These are phyloP conservation scores for Agrocybe praecox DNA, from an alignment of 768 basidiomycete genomes.

Conservation along the genomic window DNA sequence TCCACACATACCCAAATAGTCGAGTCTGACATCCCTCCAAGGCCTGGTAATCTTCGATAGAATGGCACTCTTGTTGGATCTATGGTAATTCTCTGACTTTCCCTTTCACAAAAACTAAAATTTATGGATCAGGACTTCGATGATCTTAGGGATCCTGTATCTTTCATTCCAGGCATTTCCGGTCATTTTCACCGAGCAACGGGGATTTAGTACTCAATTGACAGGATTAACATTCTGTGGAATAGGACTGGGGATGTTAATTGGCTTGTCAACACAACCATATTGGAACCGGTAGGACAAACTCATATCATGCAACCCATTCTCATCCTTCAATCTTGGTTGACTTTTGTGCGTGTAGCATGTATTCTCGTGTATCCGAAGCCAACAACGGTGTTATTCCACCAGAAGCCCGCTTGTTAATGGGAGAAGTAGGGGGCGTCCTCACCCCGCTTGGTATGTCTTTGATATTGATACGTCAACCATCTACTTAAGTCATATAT, in stretches of 20 bases:
- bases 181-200: constrained; percentile 49
- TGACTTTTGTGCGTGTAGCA: constrained; percentile 21
- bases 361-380: constrained; percentile 35
- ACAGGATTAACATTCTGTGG: constrained; percentile 64
- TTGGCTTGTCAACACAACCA: constrained; percentile 55
- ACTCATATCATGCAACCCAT: constrained; percentile 7
- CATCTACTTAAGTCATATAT: constrained; percentile 32
- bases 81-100: constrained; percentile 54
- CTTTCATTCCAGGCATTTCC: constrained; percentile 65
- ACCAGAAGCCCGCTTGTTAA: constrained; percentile 64
- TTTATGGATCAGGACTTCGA: constrained; percentile 48
- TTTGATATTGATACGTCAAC: constrained; percentile 52
- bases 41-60: constrained; percentile 66
- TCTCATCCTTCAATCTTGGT: too few species aligned
- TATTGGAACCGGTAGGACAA: constrained; percentile 52
- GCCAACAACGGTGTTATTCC: constrained; percentile 52
- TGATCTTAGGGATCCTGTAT: constrained; percentile 64
- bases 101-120: constrained; percentile 28
- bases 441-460: constrained; percentile 58
- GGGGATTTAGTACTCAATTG: constrained; percentile 50
- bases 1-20: too few species aligned
- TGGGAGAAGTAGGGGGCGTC: constrained; percentile 70
- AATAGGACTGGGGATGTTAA: constrained; percentile 57
- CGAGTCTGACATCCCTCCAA: constrained; percentile 21
- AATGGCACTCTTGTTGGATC: constrained; percentile 76